Percentiles rank a stretch among this genome's conserved stretches.
Conservation (phyloP, 2,329 filamentous ascomycete species). For the Sarocladium kiliense region DNA sequence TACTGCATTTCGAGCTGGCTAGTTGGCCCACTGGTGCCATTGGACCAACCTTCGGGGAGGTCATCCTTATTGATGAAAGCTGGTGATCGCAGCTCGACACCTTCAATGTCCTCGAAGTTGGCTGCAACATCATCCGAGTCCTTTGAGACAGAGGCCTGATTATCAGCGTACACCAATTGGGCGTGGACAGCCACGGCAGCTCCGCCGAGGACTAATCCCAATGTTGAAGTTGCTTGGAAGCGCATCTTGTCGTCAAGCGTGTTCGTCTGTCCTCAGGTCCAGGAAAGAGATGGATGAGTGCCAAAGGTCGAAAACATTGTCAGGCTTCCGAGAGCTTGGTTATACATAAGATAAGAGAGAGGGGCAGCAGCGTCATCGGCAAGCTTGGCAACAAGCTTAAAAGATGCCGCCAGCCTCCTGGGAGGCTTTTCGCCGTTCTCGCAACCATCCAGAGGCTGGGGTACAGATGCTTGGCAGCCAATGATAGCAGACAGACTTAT, state of each 20-base stretch:
- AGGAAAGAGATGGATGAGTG: no score
- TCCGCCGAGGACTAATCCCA: background rate
- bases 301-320: no score
- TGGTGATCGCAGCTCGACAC: conserved; percentile 19
- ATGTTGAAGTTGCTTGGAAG: background rate
- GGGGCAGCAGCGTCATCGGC: background rate
- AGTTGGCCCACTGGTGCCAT: conserved; percentile 24
- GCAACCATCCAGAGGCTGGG: background rate
- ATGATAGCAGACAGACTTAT: background rate
- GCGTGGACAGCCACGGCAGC: conserved; percentile 9
- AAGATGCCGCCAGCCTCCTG: background rate
- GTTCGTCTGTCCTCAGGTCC: no score
- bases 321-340: no score
- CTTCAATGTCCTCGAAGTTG: conserved; percentile 17
- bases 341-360: background rate
- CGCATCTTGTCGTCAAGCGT: background rate
- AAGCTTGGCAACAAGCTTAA: conserved; percentile 7
- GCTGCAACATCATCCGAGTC: conserved; percentile 18
- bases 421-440: background rate
- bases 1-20: conserved; percentile 15
- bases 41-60: conserved; percentile 18
- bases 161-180: conserved; percentile 19
- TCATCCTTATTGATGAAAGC: conserved; percentile 18
- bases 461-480: background rate
- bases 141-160: conserved; percentile 18